phyloP scores from a whole-genome alignment of 176 grass and related monocot species.

The Pharus latifolius region DNA sequence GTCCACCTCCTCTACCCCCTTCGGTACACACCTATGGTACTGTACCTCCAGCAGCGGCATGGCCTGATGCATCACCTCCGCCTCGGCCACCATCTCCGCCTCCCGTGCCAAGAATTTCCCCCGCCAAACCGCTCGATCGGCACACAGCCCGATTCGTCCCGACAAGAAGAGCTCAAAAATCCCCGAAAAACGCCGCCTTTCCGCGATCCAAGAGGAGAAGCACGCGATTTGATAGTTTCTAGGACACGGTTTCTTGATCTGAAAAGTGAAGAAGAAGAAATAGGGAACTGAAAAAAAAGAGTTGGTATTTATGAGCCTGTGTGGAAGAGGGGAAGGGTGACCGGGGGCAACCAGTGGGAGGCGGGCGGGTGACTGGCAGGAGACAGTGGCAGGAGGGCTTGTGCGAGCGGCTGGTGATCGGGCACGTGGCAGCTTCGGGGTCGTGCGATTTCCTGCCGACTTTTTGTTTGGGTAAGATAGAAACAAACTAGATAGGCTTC shows the following conservation, averaged over 20 bases:
- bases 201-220: not conserved
- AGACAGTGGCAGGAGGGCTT: no score
- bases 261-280: slow-evolving; percentile 15
- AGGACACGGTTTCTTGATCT: slow-evolving; percentile 55
- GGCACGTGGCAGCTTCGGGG: slow-evolving; percentile 27
- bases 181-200: not conserved
- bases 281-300: not conserved
- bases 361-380: not conserved
- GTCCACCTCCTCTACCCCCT: slow-evolving; percentile 21
- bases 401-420: no score
- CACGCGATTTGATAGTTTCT: slow-evolving; percentile 18
- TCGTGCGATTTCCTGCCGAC: slow-evolving; percentile 19
- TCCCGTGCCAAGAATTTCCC: not conserved
- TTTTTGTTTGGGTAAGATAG: no score
- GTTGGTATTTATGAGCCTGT: slow-evolving; percentile 34
- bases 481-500: no score
- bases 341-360: slow-evolving; percentile 28
- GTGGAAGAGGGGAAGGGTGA: not conserved
- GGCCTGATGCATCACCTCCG: slow-evolving; percentile 63
- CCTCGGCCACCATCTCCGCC: slow-evolving; percentile 77
- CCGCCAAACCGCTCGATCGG: slow-evolving; percentile 14
- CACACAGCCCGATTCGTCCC: not conserved
- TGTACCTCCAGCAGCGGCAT: slow-evolving; percentile 41
- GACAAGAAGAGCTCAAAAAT: not conserved
- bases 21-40: slow-evolving; percentile 39